Percentiles rank a stretch among this genome's conserved stretches.
phyloP scores from a whole-genome alignment of 1,139 yeast genomes.

The Taphrina populina region DNA sequence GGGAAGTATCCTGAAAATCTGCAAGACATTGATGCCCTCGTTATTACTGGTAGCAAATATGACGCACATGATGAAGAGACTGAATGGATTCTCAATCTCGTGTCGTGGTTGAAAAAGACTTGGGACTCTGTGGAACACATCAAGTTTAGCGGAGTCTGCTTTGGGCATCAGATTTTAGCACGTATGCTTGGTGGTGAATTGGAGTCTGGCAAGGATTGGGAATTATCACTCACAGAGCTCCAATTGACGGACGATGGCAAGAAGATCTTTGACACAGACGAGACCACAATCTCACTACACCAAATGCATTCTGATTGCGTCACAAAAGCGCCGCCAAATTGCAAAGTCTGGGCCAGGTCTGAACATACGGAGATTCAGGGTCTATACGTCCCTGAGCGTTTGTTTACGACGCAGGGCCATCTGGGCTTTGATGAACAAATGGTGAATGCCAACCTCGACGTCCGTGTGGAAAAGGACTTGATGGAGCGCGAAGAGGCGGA shows the following conservation, averaged over 20 bases:
- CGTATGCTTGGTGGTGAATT: constrained; percentile 64
- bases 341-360: constrained; percentile 54
- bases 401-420: constrained; percentile 81
- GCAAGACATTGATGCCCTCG: constrained; percentile 49
- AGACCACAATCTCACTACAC: constrained; percentile 48
- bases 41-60: constrained; percentile 56
- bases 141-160: constrained; percentile 55
- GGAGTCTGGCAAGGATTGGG: constrained; percentile 70
- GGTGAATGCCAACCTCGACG: constrained; percentile 43
- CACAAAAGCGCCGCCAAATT: constrained; percentile 50
- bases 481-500: constrained; percentile 16
- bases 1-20: constrained; percentile 42
- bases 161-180: constrained; percentile 80
- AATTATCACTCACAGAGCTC: constrained; percentile 61
- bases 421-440: constrained; percentile 66
- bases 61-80: constrained; percentile 57
- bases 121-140: constrained; percentile 40
- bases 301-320: constrained; percentile 77
- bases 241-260: constrained; percentile 46
- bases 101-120: constrained; percentile 40
- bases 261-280: constrained; percentile 43
- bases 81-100: constrained; percentile 56
- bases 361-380: constrained; percentile 64
- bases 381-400: constrained; percentile 51
- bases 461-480: constrained; percentile 24